Conservation (phyloP, 2,329 filamentous ascomycete genomes). For the Epichloe gansuensis region DNA sequence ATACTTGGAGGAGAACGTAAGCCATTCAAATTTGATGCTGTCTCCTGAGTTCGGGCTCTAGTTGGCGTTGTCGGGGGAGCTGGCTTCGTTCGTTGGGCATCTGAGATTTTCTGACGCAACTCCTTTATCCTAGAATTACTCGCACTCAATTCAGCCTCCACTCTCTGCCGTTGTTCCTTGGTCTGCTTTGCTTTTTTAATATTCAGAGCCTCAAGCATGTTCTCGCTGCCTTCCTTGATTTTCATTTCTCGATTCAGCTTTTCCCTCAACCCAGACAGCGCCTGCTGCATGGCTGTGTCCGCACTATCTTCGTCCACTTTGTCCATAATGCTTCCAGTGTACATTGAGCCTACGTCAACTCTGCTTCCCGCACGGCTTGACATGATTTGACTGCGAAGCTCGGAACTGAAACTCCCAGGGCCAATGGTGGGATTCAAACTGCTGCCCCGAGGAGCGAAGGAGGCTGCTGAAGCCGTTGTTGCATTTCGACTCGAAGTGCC, state of each 20-base stretch:
- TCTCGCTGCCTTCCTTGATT: conserved; percentile 95
- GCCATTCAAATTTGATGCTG: conserved; percentile 30
- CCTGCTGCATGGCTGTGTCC: conserved; percentile 50
- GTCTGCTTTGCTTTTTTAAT: conserved; percentile 92
- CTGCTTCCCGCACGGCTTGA: conserved; percentile 23
- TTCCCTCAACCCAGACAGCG: conserved; percentile 64
- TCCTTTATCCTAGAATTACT: conserved; percentile 64
- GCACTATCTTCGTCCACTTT: conserved; percentile 51
- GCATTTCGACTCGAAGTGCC: conserved; percentile 31
- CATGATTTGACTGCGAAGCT: conserved; percentile 59
- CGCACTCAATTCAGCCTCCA: conserved; percentile 80
- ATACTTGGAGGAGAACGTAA: conserved; percentile 45
- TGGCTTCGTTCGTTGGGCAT: conserved; percentile 38
- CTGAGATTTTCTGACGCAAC: conserved; percentile 46
- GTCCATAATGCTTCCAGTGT: conserved; percentile 32
- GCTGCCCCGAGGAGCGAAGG: conserved; percentile 52
- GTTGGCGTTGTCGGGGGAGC: conserved; percentile 38
- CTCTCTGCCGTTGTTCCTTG: conserved; percentile 66
- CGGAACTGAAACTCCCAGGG: conserved; percentile 80
- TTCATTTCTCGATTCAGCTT: conserved; percentile 90
- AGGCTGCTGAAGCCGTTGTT: conserved; percentile 42
- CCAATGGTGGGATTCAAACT: conserved; percentile 59
- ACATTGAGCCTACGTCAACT: conserved; percentile 22
- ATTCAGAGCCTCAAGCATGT: conserved; percentile 89
- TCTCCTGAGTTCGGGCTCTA: conserved; percentile 35